phyloP scores from a whole-genome alignment of 371 early-diverging fungal genomes.

The Rhizopus stolonifer region DNA sequence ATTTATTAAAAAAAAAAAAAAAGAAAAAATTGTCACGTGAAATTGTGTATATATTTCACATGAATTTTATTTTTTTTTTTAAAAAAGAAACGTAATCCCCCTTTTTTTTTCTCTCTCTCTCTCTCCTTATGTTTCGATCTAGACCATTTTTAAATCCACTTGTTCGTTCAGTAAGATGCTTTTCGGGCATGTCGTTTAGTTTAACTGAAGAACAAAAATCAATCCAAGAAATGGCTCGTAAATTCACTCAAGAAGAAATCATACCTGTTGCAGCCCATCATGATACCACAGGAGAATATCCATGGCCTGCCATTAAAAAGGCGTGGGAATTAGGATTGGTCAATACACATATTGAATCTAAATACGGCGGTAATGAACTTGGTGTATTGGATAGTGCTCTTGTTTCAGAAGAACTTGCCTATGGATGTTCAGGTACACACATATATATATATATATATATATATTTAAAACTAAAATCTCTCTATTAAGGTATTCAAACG shows the following conservation, averaged over 20 bases:
- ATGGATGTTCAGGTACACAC: slow-evolving; percentile 82
- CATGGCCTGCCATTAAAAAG: slow-evolving; percentile 87
- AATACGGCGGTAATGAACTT: slow-evolving; percentile 86
- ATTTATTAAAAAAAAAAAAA: background rate
- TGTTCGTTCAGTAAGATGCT: slow-evolving; percentile 10
- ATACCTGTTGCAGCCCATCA: slow-evolving; percentile 94
- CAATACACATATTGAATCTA: slow-evolving; percentile 88
- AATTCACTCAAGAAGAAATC: slow-evolving; percentile 90
- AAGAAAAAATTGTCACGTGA: no score
- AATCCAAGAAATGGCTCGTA: slow-evolving; percentile 89
- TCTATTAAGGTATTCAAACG: slow-evolving; percentile 73
- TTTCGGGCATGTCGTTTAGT: slow-evolving; percentile 54
- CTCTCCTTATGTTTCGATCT: slow-evolving; percentile 11
- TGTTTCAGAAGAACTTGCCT: slow-evolving; percentile 89
- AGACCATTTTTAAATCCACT: background rate
- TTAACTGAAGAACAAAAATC: slow-evolving; percentile 85
- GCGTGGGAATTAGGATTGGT: slow-evolving; percentile 95
- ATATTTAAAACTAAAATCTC: background rate
- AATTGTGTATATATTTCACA: background rate
- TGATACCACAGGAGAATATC: slow-evolving; percentile 93
- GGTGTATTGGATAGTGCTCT: slow-evolving; percentile 81
- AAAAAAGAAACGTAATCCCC: background rate
- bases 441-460: background rate
- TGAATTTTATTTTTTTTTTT: background rate
- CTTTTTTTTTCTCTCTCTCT: slow-evolving; percentile 1